phyloP scores from a whole-genome alignment of 345 rosid species.

The Linum tenue region DNA sequence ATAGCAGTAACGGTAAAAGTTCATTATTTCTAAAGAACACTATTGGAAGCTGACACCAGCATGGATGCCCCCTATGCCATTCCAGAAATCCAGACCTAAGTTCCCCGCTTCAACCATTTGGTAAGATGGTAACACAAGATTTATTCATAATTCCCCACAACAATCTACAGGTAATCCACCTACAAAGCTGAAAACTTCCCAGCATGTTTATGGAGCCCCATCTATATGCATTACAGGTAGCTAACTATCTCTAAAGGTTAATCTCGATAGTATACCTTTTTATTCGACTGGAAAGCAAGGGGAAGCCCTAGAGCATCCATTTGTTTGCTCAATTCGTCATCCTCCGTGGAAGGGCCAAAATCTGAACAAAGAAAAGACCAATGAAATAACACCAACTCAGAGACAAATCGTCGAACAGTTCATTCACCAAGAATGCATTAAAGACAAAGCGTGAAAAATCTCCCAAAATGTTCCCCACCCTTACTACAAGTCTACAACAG shows the following conservation, averaged over 20 bases:
- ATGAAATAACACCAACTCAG: not conserved
- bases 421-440: not conserved
- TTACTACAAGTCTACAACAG: not conserved
- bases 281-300: slow-evolving; percentile 52
- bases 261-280: slow-evolving; percentile 32
- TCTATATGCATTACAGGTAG: not conserved
- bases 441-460: slow-evolving; percentile 1
- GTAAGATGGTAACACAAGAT: not conserved
- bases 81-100: too few relatives aligned
- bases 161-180: not conserved
- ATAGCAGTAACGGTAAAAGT: not conserved
- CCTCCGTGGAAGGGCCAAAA: slow-evolving; percentile 21
- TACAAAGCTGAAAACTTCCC: not conserved
- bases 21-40: too few relatives aligned
- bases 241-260: not conserved
- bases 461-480: too few relatives aligned
- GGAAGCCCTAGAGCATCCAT: slow-evolving; percentile 80
- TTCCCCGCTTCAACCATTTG: not conserved
- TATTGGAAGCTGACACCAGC: too few relatives aligned
- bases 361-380: slow-evolving; percentile 21
- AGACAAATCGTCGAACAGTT: not conserved
- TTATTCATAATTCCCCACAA: not conserved
- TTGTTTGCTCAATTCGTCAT: slow-evolving; percentile 36
- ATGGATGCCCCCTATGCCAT: too few relatives aligned
- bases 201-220: not conserved